Evolutionary conservation across 768 basidiomycete species (phyloP).

Genomic region (Pleurotus tuoliensis): DNA sequence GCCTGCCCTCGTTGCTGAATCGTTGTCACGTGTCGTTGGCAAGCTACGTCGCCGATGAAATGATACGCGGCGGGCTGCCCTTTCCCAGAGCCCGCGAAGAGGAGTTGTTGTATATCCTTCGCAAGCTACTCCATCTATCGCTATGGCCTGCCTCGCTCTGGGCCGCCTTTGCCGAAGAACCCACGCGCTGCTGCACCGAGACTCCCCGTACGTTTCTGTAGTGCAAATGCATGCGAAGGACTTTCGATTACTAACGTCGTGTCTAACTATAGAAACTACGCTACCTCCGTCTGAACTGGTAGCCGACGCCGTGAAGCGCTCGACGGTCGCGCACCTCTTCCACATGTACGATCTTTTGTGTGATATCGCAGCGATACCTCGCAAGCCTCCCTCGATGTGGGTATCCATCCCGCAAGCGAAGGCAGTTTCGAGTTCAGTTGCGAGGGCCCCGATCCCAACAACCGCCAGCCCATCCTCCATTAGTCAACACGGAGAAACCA

Average conservation of each 20-base stretch:
- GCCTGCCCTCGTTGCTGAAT: conserved; percentile 66
- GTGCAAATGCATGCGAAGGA: neutral
- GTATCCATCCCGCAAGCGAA: conserved; percentile 25
- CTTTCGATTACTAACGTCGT: conserved; percentile 2
- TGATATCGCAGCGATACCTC: conserved; percentile 72
- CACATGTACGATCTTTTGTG: conserved; percentile 79
- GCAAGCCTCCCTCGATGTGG: conserved; percentile 68
- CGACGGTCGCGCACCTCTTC: conserved; percentile 81
- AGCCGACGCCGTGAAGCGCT: conserved; percentile 69
- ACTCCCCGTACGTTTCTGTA: conserved; percentile 50
- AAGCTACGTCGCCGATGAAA: conserved; percentile 80
- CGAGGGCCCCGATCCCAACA: conserved; percentile 11
- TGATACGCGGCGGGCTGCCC: conserved; percentile 80
- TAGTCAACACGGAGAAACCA: conserved; percentile 15
- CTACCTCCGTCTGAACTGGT: conserved; percentile 53
- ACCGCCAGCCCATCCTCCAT: conserved; percentile 11
- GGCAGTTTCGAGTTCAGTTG: conserved; percentile 3
- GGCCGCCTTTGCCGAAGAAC: conserved; percentile 68
- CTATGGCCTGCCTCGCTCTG: conserved; percentile 75
- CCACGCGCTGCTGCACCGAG: conserved; percentile 46
- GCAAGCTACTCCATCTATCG: conserved; percentile 67
- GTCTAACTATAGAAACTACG: conserved; percentile 36
- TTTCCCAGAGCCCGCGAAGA: conserved; percentile 88
- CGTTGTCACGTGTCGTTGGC: conserved; percentile 70
- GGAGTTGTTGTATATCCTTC: conserved; percentile 81